Evolutionary conservation across 2,329 filamentous ascomycete genomes (phyloP).

Genomic region (Paracamarosporium sp.): DNA sequence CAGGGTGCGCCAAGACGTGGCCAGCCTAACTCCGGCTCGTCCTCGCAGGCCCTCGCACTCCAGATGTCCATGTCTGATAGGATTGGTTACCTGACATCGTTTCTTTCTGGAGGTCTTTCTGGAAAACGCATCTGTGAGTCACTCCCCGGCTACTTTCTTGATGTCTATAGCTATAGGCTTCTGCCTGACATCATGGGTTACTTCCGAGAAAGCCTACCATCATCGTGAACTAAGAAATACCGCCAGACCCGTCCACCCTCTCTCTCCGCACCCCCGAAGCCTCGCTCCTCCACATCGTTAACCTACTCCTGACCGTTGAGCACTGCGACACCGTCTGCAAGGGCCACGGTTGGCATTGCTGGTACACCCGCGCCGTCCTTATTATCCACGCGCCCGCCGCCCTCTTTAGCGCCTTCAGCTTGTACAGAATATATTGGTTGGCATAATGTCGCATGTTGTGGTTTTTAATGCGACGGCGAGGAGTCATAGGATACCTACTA

Average conservation of each 20-base stretch:
- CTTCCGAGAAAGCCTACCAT: no score
- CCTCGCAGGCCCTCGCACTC: not conserved
- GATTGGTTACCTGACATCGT: not conserved
- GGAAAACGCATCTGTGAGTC: not conserved
- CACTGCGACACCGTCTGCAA: conserved; percentile 34
- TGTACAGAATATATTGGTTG: conserved; percentile 38
- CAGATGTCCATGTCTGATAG: not conserved
- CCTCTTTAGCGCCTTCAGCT: conserved; percentile 30
- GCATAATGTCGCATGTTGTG: conserved; percentile 87
- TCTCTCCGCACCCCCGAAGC: conserved; percentile 40
- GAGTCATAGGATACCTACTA: conserved; percentile 82
- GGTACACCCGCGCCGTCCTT: conserved; percentile 33
- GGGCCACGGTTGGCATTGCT: conserved; percentile 32
- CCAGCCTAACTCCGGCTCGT: no score
- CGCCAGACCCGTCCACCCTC: conserved; percentile 41
- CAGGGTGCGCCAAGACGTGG: not conserved
- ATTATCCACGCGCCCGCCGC: conserved; percentile 34
- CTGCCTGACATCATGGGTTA: no score
- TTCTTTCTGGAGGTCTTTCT: not conserved
- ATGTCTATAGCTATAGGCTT: conserved; percentile 19
- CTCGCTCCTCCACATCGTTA: conserved; percentile 39
- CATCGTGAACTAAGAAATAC: conserved; percentile 29
- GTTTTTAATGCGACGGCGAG: conserved; percentile 83
- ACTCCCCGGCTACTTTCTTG: conserved; percentile 12
- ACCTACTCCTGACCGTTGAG: conserved; percentile 35